Evolutionary conservation across 192 early-diverging fungal genomes (phyloP).

Genomic region (Dispira simplex): DNA sequence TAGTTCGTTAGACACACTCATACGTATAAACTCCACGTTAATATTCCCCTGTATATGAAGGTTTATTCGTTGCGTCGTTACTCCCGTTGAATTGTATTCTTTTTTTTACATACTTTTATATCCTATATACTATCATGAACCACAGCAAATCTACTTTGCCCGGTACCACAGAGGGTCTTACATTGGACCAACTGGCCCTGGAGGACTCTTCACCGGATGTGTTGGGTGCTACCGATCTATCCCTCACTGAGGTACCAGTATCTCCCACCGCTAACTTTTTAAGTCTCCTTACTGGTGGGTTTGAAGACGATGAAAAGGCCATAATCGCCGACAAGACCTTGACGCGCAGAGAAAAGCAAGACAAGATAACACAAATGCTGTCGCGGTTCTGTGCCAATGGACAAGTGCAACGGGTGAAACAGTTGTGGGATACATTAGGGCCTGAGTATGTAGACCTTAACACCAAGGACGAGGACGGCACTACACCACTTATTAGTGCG

Average conservation of each 20-base stretch:
- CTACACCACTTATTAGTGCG: slow-evolving; percentile 74
- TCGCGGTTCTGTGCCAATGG: slow-evolving; percentile 58
- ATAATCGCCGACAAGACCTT: slow-evolving; percentile 8
- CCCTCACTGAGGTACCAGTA: neutral
- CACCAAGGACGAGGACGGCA: slow-evolving; percentile 71
- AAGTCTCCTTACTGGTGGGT: slow-evolving; percentile 8
- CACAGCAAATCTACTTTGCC: too few species aligned
- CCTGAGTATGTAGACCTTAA: slow-evolving; percentile 56
- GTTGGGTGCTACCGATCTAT: neutral
- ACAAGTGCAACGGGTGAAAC: slow-evolving; percentile 40
- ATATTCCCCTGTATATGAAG: too few species aligned
- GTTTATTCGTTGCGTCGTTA: too few species aligned
- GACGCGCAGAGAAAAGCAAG: slow-evolving; percentile 30
- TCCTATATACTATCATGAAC: too few species aligned
- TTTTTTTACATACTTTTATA: too few species aligned
- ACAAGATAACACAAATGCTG: slow-evolving; percentile 44
- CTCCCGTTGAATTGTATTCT: too few species aligned
- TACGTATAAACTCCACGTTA: too few species aligned
- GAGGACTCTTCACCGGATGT: neutral
- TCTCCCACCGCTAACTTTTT: slow-evolving; percentile 9
- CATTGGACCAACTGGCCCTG: too few species aligned
- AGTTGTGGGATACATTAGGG: slow-evolving; percentile 37
- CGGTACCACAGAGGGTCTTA: too few species aligned
- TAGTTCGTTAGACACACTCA: too few species aligned
- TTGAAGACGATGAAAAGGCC: slow-evolving; percentile 5